Conservation (phyloP, 495 filamentous ascomycete species). For the Cryomyces minteri region DNA sequence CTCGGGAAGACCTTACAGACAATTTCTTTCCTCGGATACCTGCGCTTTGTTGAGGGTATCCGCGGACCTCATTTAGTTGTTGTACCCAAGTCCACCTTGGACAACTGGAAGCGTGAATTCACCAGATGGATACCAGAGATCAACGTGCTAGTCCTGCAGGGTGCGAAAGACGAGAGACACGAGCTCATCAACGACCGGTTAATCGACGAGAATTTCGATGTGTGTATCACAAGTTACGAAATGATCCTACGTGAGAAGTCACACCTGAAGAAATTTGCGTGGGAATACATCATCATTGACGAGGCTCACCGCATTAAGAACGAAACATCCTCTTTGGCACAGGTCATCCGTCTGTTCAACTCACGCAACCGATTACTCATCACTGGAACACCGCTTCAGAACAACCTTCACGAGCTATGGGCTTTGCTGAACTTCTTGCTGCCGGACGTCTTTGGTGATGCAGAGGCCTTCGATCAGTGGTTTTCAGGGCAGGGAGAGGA, state of each 20-base stretch:
- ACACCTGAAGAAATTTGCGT: constrained; percentile 91
- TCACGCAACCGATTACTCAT: constrained; percentile 91
- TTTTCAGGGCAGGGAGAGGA: constrained; percentile 78
- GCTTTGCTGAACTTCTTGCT: constrained; percentile 91
- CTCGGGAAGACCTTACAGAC: constrained; percentile 90
- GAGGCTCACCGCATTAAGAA: constrained; percentile 99
- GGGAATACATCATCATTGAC: constrained; percentile 99
- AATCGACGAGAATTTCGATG: constrained; percentile 80
- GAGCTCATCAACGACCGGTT: constrained; percentile 80
- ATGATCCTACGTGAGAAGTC: constrained; percentile 94
- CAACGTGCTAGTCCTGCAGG: constrained; percentile 85
- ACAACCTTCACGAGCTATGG: constrained; percentile 99
- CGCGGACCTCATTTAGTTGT: constrained; percentile 84
- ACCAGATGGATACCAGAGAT: constrained; percentile 88
- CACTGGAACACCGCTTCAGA: constrained; percentile 93
- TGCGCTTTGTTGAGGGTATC: constrained; percentile 74
- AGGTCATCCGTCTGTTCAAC: constrained; percentile 94
- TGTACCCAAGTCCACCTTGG: constrained; percentile 92
- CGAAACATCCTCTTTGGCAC: constrained; percentile 89
- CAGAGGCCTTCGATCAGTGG: constrained; percentile 97
- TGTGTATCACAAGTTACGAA: constrained; percentile 90
- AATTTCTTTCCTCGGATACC: constrained; percentile 77
- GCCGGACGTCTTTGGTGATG: constrained; percentile 93
- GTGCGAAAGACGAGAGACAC: constrained; percentile 83
- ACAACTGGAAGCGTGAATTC: constrained; percentile 98